These are phyloP conservation scores for Geotrichum histeridarum DNA, from an alignment of 1,139 yeast species.

Conservation along the genomic window DNA sequence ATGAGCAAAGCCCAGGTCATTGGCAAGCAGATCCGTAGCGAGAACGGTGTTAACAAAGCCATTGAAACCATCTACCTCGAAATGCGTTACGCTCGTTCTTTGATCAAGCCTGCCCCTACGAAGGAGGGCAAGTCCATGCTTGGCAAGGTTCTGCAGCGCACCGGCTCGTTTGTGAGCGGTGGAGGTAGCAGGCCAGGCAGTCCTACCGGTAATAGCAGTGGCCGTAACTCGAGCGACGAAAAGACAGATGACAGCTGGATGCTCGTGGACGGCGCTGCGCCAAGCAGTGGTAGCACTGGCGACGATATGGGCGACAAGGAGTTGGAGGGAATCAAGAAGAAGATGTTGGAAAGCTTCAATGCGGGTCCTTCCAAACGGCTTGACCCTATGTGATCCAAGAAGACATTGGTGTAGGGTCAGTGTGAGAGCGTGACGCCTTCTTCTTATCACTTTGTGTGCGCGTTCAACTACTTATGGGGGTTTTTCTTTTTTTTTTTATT, in stretches of 20 bases:
- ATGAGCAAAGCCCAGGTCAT: conserved; percentile 58
- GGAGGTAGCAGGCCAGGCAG: not conserved
- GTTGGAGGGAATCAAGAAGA: not conserved
- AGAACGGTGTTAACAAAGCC: conserved; percentile 76
- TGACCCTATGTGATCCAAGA: too few species aligned
- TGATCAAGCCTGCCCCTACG: conserved; percentile 21
- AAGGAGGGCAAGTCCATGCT: not conserved
- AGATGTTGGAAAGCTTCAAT: not conserved
- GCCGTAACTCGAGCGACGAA: conserved; percentile 11
- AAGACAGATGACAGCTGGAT: conserved; percentile 27
- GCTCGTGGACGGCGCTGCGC: conserved; percentile 5
- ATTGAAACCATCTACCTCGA: conserved; percentile 72
- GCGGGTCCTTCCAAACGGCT: too few species aligned
- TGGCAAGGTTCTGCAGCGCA: not conserved
- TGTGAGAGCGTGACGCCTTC: not conserved
- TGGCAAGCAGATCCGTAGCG: conserved; percentile 58
- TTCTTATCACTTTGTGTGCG: not conserved
- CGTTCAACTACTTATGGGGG: too few species aligned
- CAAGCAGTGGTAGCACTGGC: not conserved
- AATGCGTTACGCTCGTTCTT: conserved; percentile 59
- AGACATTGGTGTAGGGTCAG: not conserved
- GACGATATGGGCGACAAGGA: not conserved
- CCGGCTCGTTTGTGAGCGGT: not conserved
- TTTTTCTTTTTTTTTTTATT: not conserved
- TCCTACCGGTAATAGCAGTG: not conserved